Conservation (phyloP, 208 protist species). For the Leptomonas seymouri region DNA sequence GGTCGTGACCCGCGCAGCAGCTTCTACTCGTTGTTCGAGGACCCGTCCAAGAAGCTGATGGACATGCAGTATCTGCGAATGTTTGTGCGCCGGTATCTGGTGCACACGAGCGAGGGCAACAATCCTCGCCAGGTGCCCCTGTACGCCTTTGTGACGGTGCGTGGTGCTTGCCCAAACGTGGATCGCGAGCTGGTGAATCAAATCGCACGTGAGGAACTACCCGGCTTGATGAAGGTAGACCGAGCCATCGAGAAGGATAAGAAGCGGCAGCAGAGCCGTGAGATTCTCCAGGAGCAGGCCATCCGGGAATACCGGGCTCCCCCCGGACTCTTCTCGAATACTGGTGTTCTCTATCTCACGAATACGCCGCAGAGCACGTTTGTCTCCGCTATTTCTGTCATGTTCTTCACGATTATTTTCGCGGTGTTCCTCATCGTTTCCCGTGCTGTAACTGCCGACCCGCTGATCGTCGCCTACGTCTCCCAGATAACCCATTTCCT, state of each 20-base stretch:
- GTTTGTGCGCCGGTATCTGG: slow-evolving; percentile 80
- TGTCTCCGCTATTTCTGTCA: slow-evolving; percentile 37
- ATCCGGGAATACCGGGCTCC: slow-evolving; percentile 43
- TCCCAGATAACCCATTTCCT: not conserved
- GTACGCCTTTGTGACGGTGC: slow-evolving; percentile 57
- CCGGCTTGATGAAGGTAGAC: slow-evolving; percentile 56
- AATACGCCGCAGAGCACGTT: slow-evolving; percentile 58
- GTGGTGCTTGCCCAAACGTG: slow-evolving; percentile 50
- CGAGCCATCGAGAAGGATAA: slow-evolving; percentile 42
- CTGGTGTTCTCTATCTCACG: slow-evolving; percentile 68
- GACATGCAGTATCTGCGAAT: slow-evolving; percentile 87
- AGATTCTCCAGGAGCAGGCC: slow-evolving; percentile 12
- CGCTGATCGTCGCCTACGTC: not conserved
- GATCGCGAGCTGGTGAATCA: slow-evolving; percentile 55
- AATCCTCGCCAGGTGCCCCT: slow-evolving; percentile 72
- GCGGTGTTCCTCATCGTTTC: slow-evolving; percentile 2
- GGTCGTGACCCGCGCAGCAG: slow-evolving; percentile 45
- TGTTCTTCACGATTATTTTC: slow-evolving; percentile 28
- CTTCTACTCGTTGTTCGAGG: slow-evolving; percentile 69
- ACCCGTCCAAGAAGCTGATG: slow-evolving; percentile 44
- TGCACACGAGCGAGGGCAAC: slow-evolving; percentile 76
- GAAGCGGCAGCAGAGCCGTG: slow-evolving; percentile 26
- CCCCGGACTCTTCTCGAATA: slow-evolving; percentile 47
- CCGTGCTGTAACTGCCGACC: not conserved
- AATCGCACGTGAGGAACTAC: slow-evolving; percentile 65